Evolutionary conservation across 106 monocot species (phyloP).

Genomic region (Xerophyta viscosa): DNA sequence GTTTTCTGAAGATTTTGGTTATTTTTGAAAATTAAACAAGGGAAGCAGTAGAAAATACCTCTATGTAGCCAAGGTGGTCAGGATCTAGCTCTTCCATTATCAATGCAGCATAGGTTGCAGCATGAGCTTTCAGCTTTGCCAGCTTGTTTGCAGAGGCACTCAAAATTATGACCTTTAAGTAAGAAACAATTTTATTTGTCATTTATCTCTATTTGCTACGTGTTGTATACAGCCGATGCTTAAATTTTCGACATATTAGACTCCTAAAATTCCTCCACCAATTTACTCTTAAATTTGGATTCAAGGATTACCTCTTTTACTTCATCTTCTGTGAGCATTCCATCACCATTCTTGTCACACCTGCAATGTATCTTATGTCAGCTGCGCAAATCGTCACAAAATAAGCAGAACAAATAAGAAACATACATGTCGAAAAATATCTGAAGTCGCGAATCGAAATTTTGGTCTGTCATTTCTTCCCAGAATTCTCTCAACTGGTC

Average conservation of each 20-base stretch:
- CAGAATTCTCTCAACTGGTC: constrained; percentile 73
- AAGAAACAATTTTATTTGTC: neutral
- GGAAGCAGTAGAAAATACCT: no score
- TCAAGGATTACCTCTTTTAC: constrained; percentile 74
- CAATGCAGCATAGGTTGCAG: constrained; percentile 72
- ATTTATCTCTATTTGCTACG: no score
- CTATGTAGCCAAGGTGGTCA: constrained; percentile 76
- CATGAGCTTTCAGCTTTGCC: constrained; percentile 63
- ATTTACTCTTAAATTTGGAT: neutral
- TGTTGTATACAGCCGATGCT: no score
- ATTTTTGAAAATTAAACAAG: no score
- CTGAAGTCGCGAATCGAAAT: constrained; percentile 77
- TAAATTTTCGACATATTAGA: no score
- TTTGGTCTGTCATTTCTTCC: constrained; percentile 91
- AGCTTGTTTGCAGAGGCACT: constrained; percentile 94
- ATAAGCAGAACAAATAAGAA: neutral
- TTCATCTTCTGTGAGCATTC: constrained; percentile 83
- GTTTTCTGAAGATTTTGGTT: no score
- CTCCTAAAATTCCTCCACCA: neutral
- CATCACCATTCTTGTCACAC: constrained; percentile 99
- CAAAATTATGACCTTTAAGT: constrained; percentile 63
- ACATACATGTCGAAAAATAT: constrained; percentile 98
- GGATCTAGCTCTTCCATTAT: constrained; percentile 98
- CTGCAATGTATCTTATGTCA: constrained; percentile 21
- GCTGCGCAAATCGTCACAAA: neutral